Evolutionary conservation across 805 yeast species (phyloP), one percentile per base, ranked within the genome.

Genomic region (Starmera dryadoides): DNA sequence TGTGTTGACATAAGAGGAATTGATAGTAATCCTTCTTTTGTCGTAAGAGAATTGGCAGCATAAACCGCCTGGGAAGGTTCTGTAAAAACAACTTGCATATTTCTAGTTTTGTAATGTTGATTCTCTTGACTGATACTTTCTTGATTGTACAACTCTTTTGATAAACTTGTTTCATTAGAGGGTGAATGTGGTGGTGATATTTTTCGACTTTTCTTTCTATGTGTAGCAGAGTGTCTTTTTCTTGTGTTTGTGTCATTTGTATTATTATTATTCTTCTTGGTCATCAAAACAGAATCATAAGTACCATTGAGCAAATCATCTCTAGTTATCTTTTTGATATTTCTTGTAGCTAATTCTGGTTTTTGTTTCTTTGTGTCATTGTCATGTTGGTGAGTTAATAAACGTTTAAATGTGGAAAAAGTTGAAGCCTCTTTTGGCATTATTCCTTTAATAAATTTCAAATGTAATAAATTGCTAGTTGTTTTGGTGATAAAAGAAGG

Each of bases 311-410:
- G 14, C 4, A 53, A 28, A 36, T 55, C 59, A 33, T 49, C 47
- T 36, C 59, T 47, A 1, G 58, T 55, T 8, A 55, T 44, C 9
- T 47, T 48, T 22, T 49, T 46, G 35, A 55, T 44, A 33, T 46
- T 37, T 33, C 52, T 55, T 1, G 55, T 53, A 23, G 45, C 46
- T 6, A 49, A 38, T 10, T 41, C 23, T 3, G n/a, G 19, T 6
- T 18, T 22, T 26, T 19, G 14, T 29, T 19, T 21, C 12, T 15
- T 26, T 5, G 9, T 32, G 23, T 17, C 19, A 17, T 12, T 17
- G 7, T 9, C 18, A 30, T 9, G 11, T 14, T 16, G 15, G 14
- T 7, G 4, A 26, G 6, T 15, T 15, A 18, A 18, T 19, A 4
- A 19, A 19, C 7, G 9, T 31, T 14, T 19, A 9, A 11, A 18